A percentile compares a stretch with the other conserved stretches of the same genome.
These are phyloP conservation scores for Diplodia scrobiculata DNA, from an alignment of 2,329 filamentous ascomycete species.

Conservation along the genomic window DNA sequence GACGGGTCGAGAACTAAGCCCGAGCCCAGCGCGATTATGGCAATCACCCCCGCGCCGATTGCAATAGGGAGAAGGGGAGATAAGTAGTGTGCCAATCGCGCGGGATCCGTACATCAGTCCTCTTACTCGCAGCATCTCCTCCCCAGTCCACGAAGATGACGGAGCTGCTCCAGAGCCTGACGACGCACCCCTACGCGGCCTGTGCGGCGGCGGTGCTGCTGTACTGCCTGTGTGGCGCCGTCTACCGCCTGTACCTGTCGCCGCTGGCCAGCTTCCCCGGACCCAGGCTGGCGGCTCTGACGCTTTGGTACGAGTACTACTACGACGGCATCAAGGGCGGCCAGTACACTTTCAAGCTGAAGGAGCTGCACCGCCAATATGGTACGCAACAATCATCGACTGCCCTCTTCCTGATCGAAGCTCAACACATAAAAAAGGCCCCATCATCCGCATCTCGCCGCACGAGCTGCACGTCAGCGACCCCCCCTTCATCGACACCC, in stretches of 20 bases:
- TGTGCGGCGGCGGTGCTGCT: conserved; percentile 14
- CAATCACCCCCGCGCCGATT: conserved; percentile 8
- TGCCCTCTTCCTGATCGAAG: neutral
- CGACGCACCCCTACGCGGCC: conserved; percentile 7
- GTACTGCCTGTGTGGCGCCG: conserved; percentile 33
- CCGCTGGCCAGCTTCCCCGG: conserved; percentile 41
- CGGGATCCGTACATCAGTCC: neutral
- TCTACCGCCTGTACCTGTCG: conserved; percentile 35
- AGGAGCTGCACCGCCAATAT: conserved; percentile 44
- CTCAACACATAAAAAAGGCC: conserved; percentile 35
- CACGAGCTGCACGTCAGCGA: conserved; percentile 50
- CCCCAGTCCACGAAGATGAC: neutral
- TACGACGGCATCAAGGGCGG: conserved; percentile 42
- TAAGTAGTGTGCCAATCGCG: neutral
- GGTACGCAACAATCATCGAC: conserved; percentile 31
- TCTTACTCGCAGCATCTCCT: neutral
- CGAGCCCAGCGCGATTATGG: conserved; percentile 15
- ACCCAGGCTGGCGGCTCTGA: conserved; percentile 42
- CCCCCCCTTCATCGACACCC: conserved; percentile 43
- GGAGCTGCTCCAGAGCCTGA: conserved; percentile 1
- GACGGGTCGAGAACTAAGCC: neutral
- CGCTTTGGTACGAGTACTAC: conserved; percentile 43
- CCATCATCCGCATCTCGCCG: conserved; percentile 49
- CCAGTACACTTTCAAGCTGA: conserved; percentile 41
- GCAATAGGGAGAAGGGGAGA: neutral